Evolutionary conservation across 164 flowering plant species (phyloP).

Genomic region (Tinospora cordifolia): DNA sequence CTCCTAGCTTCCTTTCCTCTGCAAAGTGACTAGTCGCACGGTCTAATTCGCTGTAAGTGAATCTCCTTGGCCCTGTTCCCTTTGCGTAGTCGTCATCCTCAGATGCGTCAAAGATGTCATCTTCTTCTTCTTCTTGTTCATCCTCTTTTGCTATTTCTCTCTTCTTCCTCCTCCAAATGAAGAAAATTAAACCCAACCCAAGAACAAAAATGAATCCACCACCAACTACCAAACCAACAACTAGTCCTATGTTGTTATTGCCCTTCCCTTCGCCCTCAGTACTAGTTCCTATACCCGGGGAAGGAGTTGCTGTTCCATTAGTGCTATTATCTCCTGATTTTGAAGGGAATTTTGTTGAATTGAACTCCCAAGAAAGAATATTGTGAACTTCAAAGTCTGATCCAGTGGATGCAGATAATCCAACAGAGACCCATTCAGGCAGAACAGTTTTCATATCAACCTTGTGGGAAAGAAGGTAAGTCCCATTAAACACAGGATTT

Average conservation of each 20-base stretch:
- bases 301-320: neutral
- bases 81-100: conserved; percentile 15
- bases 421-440: conserved; percentile 15
- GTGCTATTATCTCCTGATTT: neutral
- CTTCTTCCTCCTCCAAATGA: neutral
- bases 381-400: neutral
- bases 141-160: neutral
- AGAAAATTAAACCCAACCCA: neutral
- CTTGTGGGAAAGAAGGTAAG: conserved; percentile 9
- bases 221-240: conserved; percentile 12
- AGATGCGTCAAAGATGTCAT: neutral
- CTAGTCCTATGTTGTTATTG: neutral
- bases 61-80: conserved; percentile 20
- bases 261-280: neutral
- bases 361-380: conserved; percentile 23
- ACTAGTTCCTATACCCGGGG: neutral
- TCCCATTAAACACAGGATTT: conserved; percentile 6
- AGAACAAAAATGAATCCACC: conserved; percentile 7
- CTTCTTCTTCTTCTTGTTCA: neutral
- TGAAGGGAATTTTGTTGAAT: conserved; percentile 12
- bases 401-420: conserved; percentile 22
- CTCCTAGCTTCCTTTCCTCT: conserved; percentile 23
- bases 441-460: conserved; percentile 18
- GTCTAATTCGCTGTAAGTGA: conserved; percentile 14
- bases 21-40: conserved; percentile 24